These are phyloP conservation scores for Phytophthora foliorum DNA, from an alignment of 352 stramenopile genomes.

Conservation along the genomic window DNA sequence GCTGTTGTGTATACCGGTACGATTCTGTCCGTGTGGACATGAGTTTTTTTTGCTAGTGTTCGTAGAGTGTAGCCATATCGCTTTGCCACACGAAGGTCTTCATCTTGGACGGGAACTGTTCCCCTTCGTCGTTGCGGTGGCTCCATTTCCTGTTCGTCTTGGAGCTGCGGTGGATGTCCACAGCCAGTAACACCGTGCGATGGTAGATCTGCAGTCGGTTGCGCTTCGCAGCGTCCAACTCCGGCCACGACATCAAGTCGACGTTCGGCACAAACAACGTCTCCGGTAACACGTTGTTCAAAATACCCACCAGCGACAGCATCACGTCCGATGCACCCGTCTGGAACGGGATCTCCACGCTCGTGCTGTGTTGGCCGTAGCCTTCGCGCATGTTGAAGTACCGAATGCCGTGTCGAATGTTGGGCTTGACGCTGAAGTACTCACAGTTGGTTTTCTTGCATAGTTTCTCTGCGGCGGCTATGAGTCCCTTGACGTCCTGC, in stretches of 20 bases:
- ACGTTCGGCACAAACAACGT: constrained; percentile 52
- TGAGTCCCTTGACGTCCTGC: constrained; percentile 53
- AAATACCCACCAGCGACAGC: constrained; percentile 56
- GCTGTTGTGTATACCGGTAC: background rate
- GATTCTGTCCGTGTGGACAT: background rate
- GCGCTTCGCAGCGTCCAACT: constrained; percentile 36
- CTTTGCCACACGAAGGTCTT: constrained; percentile 34
- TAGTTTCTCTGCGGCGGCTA: constrained; percentile 52
- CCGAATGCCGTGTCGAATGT: constrained; percentile 55
- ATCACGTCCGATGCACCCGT: constrained; percentile 59
- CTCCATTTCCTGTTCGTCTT: constrained; percentile 49
- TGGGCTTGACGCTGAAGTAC: constrained; percentile 65
- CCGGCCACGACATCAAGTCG: constrained; percentile 30
- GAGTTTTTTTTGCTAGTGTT: background rate
- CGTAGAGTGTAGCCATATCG: background rate
- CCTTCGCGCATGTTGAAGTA: constrained; percentile 78
- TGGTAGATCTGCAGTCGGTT: constrained; percentile 63
- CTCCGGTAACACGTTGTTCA: constrained; percentile 63
- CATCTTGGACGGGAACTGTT: constrained; percentile 28
- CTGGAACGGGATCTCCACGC: constrained; percentile 56
- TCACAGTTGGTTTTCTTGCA: constrained; percentile 57
- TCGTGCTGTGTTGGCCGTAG: constrained; percentile 42
- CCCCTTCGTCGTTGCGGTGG: no score
- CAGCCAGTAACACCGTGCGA: constrained; percentile 46
- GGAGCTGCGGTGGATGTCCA: constrained; percentile 60